phyloP scores from a whole-genome alignment of 176 grass and related monocot genomes.

The Phragmites australis region DNA sequence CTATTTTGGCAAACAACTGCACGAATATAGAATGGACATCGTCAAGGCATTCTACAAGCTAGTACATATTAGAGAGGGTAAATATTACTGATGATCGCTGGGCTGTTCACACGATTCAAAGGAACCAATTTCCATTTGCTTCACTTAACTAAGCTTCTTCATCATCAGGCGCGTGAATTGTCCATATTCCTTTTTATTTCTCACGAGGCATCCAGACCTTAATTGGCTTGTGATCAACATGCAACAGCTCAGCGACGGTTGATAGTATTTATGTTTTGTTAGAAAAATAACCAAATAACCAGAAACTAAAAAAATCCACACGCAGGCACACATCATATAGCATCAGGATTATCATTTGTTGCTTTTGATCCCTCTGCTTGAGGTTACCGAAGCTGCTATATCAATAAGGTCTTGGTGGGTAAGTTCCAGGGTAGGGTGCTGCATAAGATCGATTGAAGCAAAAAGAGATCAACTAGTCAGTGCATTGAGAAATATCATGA shows the following conservation, averaged over 20 bases:
- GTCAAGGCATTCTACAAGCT: slow-evolving; percentile 14
- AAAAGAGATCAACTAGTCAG: slow-evolving; percentile 10
- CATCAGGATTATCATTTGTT: background rate
- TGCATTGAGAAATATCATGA: background rate
- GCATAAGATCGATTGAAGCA: slow-evolving; percentile 33
- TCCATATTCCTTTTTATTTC: background rate
- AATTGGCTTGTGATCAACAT: background rate
- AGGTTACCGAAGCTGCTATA: slow-evolving; percentile 18
- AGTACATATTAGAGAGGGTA: slow-evolving; percentile 3
- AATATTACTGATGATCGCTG: background rate
- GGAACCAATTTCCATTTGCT: background rate
- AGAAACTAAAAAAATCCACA: slow-evolving; percentile 31
- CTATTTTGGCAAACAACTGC: background rate
- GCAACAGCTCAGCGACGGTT: background rate
- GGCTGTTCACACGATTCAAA: background rate
- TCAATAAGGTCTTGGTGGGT: slow-evolving; percentile 72
- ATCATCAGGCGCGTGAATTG: background rate
- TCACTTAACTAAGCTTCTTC: background rate
- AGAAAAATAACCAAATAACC: slow-evolving; percentile 14
- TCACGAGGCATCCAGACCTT: background rate
- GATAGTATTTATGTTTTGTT: slow-evolving; percentile 24
- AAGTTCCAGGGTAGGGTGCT: slow-evolving; percentile 63
- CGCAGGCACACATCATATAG: background rate
- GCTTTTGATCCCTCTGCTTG: slow-evolving; percentile 19
- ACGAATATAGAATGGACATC: background rate